Base-by-base conservation (phyloP, 139 green algal genomes). In the Mychonastes homosphaera region DNA sequence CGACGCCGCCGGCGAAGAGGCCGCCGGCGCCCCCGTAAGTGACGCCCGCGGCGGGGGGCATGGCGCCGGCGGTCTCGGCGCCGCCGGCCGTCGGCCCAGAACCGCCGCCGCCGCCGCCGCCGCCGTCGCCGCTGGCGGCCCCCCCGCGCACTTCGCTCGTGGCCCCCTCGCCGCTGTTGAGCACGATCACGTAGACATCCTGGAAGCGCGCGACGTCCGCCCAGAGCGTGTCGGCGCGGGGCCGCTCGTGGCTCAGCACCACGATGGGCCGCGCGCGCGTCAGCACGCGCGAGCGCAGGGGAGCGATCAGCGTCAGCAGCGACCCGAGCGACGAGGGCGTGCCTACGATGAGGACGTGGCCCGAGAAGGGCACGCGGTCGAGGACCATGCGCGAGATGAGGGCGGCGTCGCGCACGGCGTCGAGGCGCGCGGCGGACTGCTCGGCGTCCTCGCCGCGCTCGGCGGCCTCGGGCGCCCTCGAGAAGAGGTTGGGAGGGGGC, bases 281-380 rank as follows among this genome's bases (percentile, higher is more conserved):
- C n/a, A 39, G 28, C 2, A 23, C 18, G 49, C 21, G 21, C 21
- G 43, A 55, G 41, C 56, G 46, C 43, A 65, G 35, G 15, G 58
- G 47, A 4, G 58, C 58, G 3, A 65, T 35, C 58, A 65, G 58
- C 16, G 26, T 35, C 4, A 65, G 15, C 34, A 65, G 34, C 9
- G 18, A 3, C 47, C 57, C 47, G 9, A 52, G 58, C 16, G 47
- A 58, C 16, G 27, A 26, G 8, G 58, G 58, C 8, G 40, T 26
- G 3, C 58, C 58, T 6, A 65, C 24, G 8, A 65, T 23, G 15
- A 65, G 26, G 18, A 65, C 30, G 29, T 65, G 58, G 13, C 47
- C 58, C 10, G 43, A 23, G 30, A 63, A n/a, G 43, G 54, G 36
- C 18, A 63, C 56, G 3, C 19, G 12, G 26, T 40, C 10, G 19